phyloP scores from a whole-genome alignment of 495 filamentous ascomycete species.

The Neurospora hispaniola region DNA sequence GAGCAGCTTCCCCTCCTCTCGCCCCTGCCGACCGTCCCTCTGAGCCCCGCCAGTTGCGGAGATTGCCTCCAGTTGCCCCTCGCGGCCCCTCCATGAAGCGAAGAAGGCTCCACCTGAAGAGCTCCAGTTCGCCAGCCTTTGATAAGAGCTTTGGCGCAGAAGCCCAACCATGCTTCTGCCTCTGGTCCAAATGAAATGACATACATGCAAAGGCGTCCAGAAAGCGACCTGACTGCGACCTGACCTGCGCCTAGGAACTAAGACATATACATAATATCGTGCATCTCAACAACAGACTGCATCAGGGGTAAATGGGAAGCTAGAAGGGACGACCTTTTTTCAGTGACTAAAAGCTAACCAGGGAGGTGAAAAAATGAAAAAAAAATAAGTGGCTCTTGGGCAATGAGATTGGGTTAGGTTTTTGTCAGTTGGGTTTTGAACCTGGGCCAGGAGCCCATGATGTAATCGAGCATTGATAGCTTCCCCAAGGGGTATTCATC shows the following conservation, averaged over 20 bases:
- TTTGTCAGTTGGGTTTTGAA: slow-evolving; percentile 11
- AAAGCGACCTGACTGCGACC: neutral
- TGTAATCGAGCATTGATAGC: slow-evolving; percentile 19
- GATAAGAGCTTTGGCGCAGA: neutral
- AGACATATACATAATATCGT: neutral
- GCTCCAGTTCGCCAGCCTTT: neutral
- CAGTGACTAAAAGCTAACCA: neutral
- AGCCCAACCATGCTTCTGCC: neutral
- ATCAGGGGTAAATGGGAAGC: neutral
- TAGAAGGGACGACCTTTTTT: neutral
- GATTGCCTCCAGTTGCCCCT: neutral
- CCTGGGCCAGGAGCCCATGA: slow-evolving; percentile 12
- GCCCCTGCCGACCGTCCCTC: neutral
- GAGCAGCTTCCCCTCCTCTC: neutral
- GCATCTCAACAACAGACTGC: neutral
- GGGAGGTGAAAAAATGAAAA: neutral
- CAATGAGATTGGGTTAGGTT: neutral
- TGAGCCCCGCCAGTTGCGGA: neutral
- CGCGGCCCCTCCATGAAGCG: neutral
- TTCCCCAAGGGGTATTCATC: neutral
- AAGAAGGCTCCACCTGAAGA: neutral
- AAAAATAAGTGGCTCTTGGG: neutral
- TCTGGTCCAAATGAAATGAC: neutral
- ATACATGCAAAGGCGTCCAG: neutral
- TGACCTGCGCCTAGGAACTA: neutral